Evolutionary conservation across 1,284 basidiomycete species (phyloP), one percentile per base, ranked within the genome.

Genomic region (Ganoderma multipileum): DNA sequence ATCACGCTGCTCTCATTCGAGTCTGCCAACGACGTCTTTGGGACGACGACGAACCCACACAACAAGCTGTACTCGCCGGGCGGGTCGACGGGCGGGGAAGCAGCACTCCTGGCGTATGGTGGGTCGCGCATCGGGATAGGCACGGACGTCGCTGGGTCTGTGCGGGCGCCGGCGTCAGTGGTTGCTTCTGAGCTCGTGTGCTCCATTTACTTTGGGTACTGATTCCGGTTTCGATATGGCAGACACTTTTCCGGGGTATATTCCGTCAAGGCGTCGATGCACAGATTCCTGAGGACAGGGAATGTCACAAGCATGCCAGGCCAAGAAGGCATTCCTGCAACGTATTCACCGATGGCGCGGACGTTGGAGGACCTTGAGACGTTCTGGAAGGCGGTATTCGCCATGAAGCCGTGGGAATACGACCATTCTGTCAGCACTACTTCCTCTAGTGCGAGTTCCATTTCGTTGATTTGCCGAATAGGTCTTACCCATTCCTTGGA

Each of bases 1-100:
- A 88, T 91, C 74, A 93, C 92, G 0, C 85, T 95, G 55, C 84
- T 95, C 50, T 88, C 90, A 5, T 92, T 91, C 76, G 93, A 95
- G 79, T 90, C 91, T 64, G 76, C 79, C 47, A 92, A 91, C 63
- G 91, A 92, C 50, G 80, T 94, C 2, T 95, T 90, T 71, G 93
- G 92, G 0, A 77, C 78, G n/a, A 86, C 90, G 2, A 82, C 79
- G 41, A 94, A 95, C 77, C 92, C 93, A 1, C 86, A 91, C 77
- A 86, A 85, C 38, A 76, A 79, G 7, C 77, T 77, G 0, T 86
- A 91, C 75, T 87, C 88, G 0, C 86, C 88, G 2, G 92, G 92
- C 1, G 92, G 92, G 0, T 90, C 88, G 2, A 87, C 86, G 0
- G 91, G 92, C 12, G 92, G 92, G 7, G 92, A 93, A 77, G 89